These are phyloP conservation scores for Penicillium fimorum DNA, from an alignment of 495 filamentous ascomycete genomes.

Conservation along the genomic window DNA sequence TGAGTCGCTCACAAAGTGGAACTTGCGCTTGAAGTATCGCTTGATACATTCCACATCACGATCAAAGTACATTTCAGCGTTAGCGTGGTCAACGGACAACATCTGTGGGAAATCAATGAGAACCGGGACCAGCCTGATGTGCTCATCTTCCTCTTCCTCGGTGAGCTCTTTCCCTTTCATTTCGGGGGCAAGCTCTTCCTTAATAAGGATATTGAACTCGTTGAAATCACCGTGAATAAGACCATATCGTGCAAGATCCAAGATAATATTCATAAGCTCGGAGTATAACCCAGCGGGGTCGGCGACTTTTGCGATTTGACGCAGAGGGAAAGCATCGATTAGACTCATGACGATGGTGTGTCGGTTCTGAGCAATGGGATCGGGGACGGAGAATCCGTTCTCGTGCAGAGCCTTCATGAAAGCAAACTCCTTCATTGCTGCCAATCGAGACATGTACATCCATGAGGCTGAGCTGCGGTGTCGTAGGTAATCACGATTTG, in stretches of 20 bases:
- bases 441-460: constrained; percentile 96
- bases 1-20: constrained; percentile 78
- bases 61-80: constrained; percentile 94
- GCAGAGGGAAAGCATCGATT: constrained; percentile 83
- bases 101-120: constrained; percentile 99
- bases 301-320: constrained; percentile 76
- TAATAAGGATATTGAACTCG: constrained; percentile 96
- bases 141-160: constrained; percentile 30
- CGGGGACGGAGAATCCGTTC: constrained; percentile 85
- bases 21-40: constrained; percentile 83
- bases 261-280: constrained; percentile 81
- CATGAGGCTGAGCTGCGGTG: constrained; percentile 75
- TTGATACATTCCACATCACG: constrained; percentile 94
- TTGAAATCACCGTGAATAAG: constrained; percentile 99
- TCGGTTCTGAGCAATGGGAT: constrained; percentile 78
- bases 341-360: constrained; percentile 96
- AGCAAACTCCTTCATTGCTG: constrained; percentile 86
- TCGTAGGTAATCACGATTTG: constrained; percentile 92
- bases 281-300: constrained; percentile 80
- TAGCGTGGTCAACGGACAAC: constrained; percentile 89
- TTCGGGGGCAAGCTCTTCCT: constrained; percentile 58
- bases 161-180: constrained; percentile 36
- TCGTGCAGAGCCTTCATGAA: constrained; percentile 85
- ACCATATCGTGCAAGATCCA: constrained; percentile 80
- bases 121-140: constrained; percentile 56